Conservation (phyloP, 495 filamentous ascomycete genomes). For the Bombardia bombarda region DNA sequence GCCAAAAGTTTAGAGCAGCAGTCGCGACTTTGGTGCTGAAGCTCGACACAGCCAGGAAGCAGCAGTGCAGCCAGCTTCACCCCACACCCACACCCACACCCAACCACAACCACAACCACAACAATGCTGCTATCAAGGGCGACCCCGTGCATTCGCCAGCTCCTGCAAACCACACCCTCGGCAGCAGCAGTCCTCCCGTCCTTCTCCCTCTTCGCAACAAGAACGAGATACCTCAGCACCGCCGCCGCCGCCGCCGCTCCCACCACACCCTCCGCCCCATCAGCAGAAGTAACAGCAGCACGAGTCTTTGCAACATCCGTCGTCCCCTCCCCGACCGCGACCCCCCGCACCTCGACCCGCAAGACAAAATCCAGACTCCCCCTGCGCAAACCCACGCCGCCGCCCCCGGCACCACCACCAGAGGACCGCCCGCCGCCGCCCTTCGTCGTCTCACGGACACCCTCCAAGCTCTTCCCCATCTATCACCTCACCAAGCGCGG, state of each 20-base stretch:
- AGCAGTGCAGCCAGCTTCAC: too few species aligned
- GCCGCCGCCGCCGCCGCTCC: not conserved
- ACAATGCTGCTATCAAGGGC: not conserved
- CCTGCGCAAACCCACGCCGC: too few species aligned
- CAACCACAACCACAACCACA: not conserved
- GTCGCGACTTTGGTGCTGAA: not conserved
- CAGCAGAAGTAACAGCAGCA: too few species aligned
- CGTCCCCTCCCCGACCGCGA: not conserved
- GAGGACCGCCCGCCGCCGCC: constrained; percentile 20
- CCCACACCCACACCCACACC: not conserved
- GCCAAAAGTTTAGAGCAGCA: not conserved
- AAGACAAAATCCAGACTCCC: not conserved
- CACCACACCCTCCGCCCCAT: not conserved
- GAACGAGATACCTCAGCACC: not conserved
- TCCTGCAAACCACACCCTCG: not conserved
- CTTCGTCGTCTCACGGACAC: constrained; percentile 69
- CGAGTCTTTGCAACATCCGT: too few species aligned
- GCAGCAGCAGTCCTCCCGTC: too few species aligned
- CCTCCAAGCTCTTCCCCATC: constrained; percentile 65
- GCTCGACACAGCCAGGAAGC: too few species aligned
- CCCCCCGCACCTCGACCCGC: not conserved
- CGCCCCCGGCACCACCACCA: too few species aligned
- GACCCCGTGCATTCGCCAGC: not conserved
- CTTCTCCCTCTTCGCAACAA: too few species aligned
- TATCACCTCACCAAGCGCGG: constrained; percentile 69